phyloP scores from a whole-genome alignment of 257 asterid species.

The Penstemon barbatus region DNA sequence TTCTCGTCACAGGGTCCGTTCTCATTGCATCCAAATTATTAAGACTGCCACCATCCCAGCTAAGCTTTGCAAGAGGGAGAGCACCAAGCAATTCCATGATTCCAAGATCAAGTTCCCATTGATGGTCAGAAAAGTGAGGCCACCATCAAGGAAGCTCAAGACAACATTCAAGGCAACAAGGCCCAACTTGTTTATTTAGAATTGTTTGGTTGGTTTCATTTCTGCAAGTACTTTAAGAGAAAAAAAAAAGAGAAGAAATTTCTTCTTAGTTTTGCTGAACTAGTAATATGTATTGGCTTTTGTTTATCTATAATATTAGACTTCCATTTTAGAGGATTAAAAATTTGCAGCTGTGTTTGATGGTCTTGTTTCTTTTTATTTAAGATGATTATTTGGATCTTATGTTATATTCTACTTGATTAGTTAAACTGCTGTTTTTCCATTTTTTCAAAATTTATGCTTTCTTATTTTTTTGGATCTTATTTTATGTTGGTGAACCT shows the following conservation, averaged over 20 bases:
- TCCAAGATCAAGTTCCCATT: conserved; percentile 81
- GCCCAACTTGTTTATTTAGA: conserved; percentile 66
- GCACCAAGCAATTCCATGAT: conserved; percentile 76
- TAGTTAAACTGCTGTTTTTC: background rate
- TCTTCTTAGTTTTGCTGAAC: conserved; percentile 18
- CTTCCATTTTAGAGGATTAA: conserved; percentile 16
- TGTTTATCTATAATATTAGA: conserved; percentile 9
- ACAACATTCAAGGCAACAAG: conserved; percentile 68
- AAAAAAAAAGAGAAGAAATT: background rate
- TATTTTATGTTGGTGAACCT: no score
- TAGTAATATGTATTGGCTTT: conserved; percentile 12
- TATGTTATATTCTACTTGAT: background rate
- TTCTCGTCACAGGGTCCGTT: conserved; percentile 88
- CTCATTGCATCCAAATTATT: conserved; percentile 82
- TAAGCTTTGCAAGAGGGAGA: conserved; percentile 90
- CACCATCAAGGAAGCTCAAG: conserved; percentile 70
- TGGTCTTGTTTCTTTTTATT: background rate
- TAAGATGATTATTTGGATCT: background rate
- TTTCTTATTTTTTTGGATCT: no score
- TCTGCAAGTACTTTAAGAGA: conserved; percentile 1
- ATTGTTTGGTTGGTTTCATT: conserved; percentile 16
- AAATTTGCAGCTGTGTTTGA: background rate
- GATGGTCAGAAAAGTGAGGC: conserved; percentile 69
- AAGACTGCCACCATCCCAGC: conserved; percentile 90
- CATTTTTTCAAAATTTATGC: no score